phyloP scores from a whole-genome alignment of 2,329 filamentous ascomycete species.

The Rutstroemia sp. region DNA sequence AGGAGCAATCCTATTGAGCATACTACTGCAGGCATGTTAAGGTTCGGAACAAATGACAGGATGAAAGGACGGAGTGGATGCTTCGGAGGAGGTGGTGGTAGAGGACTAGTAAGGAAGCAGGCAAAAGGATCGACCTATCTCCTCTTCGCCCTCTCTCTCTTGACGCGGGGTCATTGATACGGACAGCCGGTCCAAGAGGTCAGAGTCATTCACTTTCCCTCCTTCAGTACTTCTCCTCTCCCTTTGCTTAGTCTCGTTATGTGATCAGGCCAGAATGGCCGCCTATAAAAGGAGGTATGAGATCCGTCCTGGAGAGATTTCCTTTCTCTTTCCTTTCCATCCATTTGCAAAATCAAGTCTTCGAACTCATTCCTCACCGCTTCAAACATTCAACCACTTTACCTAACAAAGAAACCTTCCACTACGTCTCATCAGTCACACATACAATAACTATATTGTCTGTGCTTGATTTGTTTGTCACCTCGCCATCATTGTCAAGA shows the following conservation, averaged over 20 bases:
- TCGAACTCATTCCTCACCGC: conserved; percentile 14
- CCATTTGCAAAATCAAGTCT: conserved; percentile 21
- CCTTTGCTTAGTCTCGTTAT: conserved; percentile 19
- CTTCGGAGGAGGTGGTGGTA: conserved; percentile 13
- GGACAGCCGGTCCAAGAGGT: conserved; percentile 5
- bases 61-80: conserved; percentile 18
- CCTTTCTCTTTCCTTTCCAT: conserved; percentile 47
- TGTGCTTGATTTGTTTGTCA: conserved; percentile 21
- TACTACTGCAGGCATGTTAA: conserved; percentile 24
- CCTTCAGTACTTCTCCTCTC: conserved; percentile 12
- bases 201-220: conserved; percentile 6
- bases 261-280: conserved; percentile 30
- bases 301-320: conserved; percentile 37
- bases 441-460: conserved; percentile 17
- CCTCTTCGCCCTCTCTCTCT: conserved; percentile 21
- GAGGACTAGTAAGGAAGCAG: conserved; percentile 13
- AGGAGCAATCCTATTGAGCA: conserved; percentile 25
- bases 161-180: conserved; percentile 33
- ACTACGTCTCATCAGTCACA: conserved; percentile 15
- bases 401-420: conserved; percentile 21
- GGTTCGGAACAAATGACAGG: conserved; percentile 23
- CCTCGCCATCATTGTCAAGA: conserved; percentile 13
- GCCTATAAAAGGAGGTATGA: conserved; percentile 57
- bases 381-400: conserved; percentile 6
- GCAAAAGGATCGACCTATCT: conserved; percentile 27